phyloP scores from a whole-genome alignment of 148 eudicot genomes.

The Fallopia convolvulus region DNA sequence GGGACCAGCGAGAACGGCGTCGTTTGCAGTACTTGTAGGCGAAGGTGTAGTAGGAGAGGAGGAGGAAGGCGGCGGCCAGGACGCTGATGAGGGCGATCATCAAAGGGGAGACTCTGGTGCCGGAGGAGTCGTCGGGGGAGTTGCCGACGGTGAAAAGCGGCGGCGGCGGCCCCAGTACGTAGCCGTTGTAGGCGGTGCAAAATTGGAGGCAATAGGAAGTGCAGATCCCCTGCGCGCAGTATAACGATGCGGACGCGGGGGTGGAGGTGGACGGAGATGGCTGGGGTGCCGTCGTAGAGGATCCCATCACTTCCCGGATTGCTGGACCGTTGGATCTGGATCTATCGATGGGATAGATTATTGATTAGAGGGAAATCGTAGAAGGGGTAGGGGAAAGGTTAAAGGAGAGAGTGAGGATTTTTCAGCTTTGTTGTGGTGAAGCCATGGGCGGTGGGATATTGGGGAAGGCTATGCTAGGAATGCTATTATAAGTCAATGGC shows the following conservation, averaged over 20 bases:
- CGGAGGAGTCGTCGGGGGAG: constrained; percentile 11
- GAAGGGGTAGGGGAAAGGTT: neutral
- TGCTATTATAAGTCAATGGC: neutral
- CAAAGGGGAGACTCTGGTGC: constrained; percentile 53
- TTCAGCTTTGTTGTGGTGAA: neutral
- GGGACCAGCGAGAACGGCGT: constrained; percentile 7
- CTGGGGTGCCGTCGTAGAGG: constrained; percentile 11
- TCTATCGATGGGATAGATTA: neutral
- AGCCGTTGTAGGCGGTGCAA: constrained; percentile 32
- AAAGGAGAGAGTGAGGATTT: neutral
- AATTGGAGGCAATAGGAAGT: constrained; percentile 28
- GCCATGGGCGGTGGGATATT: neutral
- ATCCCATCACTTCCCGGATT: neutral
- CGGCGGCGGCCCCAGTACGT: constrained; percentile 13
- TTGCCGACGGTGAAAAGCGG: constrained; percentile 28
- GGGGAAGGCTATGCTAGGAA: neutral
- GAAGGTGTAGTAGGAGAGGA: constrained; percentile 64
- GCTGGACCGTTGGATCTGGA: constrained; percentile 1
- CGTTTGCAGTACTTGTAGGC: constrained; percentile 25
- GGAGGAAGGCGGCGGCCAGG: constrained; percentile 55
- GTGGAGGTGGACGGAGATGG: constrained; percentile 7
- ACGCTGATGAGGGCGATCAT: constrained; percentile 60
- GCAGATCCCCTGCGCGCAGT: constrained; percentile 26
- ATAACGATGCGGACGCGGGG: neutral
- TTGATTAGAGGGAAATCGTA: neutral